Evolutionary conservation across 2,329 filamentous ascomycete species (phyloP), one percentile per base, ranked within the genome.

Genomic region (Lachnellula willkommii): DNA sequence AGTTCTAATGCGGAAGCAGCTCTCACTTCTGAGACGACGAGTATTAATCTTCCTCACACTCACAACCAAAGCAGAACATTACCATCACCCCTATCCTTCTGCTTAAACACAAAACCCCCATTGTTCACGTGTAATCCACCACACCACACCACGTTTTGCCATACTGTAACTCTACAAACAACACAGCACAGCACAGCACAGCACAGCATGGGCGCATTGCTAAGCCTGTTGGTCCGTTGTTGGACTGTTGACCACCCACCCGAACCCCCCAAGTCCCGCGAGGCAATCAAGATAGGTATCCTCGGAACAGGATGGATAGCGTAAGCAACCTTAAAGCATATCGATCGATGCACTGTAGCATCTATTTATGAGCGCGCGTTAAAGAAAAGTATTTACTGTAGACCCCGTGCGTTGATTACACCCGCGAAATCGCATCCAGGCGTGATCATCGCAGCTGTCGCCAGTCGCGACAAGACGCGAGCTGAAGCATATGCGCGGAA

Each of bases 381-480:
- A 15, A 32, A 32, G 3, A 32, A 32, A 32, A 2, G 26, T 28
- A 9, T 4, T 3, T 11, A 4, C 11, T 42, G 20, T 56, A 76
- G 72, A 8, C 74, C 75, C 0, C 52, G 68, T 15, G 72, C 73
- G 12, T 60, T 81, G 17, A 75, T 83, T 37, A 64, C 57, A 2
- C 79, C 80, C 0, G 79, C 80, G 14, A 75, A 72, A 58, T 74
- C 72, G 3, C 80, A 84, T 61, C 71, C 79, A 0, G 78, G 81
- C 40, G 76, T 83, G 14, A 70, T 81, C 12, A 57, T 84, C 12
- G 72, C 75, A 8, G 77, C 75, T 4, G 73, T 84, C 1, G 79
- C 81, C 2, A 78, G 80, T 2, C 72, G 80, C 4, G 75, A 81
- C 64, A 69, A 62, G 35, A 66, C 65, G 4, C 76, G 71, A 50